Base-by-base conservation (phyloP, 2,329 filamentous ascomycete species). In the Aspergillus puulaauensis region DNA sequence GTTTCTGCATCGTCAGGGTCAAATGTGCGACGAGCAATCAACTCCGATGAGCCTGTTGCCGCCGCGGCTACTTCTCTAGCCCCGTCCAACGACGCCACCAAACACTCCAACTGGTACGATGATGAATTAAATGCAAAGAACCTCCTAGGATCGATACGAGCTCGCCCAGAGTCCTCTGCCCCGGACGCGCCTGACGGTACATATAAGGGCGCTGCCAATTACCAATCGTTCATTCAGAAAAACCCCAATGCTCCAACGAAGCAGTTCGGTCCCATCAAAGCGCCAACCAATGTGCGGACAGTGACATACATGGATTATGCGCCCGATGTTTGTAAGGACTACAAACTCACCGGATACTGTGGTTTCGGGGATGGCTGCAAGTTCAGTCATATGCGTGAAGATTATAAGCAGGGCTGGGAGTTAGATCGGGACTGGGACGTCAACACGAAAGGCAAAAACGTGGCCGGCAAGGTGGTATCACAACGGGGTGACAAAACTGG, bases 301-400 rank as follows among this genome's bases (percentile, higher is more conserved):
- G 89, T 96, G 62, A 98, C 93, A 0, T 84, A 93, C 6, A 96
- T 87, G 33, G 95, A 99, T 71, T 98, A 91, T 71, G 89, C 90
- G 0, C 91, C 93, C 0, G 93, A 98, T 64, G 90, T 96, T 0
- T 99, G 95, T 77, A 98, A 98, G 73, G 95, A 98, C 71, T 95
- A 91, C 75, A 93, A 93, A 65, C 84, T 90, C 67, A 95, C 88
- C 0, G 89, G 89, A 1, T 88, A 80, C 68, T 86, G 84, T 65
- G 86, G 87, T 2, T 90, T 88, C 62, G 88, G 90, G 27, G 90
- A 95, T 71, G 87, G 82, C 60, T 96, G 93, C 79, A 96, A 86
- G 64, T 88, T 84, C 69, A 71, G 86, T 17, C 85, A 88, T 64
- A 80, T 81, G 9, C 77, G 85, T 41, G 84, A 86, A 64, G 83